Conservation (phyloP, 2,329 filamentous ascomycete genomes). For the Pseudocercospora fijiensis region DNA sequence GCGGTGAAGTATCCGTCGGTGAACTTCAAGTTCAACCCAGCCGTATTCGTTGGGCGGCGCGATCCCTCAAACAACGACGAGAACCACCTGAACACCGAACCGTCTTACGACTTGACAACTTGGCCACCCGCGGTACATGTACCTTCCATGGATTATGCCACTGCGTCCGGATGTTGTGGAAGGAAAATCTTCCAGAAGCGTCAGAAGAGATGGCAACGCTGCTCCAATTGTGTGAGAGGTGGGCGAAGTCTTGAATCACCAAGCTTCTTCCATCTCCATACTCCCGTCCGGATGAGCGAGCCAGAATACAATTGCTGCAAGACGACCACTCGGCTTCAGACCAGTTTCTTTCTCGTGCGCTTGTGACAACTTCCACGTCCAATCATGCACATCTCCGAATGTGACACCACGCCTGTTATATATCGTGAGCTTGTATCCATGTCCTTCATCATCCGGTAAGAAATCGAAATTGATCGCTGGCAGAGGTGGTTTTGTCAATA, state of each 20-base stretch:
- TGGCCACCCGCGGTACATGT: neutral
- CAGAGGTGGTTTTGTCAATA: conserved; percentile 13
- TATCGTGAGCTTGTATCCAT: conserved; percentile 8
- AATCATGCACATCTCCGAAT: conserved; percentile 19
- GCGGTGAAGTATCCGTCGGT: neutral
- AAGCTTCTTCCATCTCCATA: neutral
- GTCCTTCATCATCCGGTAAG: conserved; percentile 5
- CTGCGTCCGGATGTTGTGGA: neutral
- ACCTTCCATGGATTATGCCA: neutral
- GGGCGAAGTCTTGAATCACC: neutral
- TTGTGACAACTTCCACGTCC: conserved; percentile 17
- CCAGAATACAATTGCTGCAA: conserved; percentile 6
- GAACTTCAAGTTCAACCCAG: neutral
- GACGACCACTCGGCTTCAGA: neutral
- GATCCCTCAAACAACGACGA: neutral
- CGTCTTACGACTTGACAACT: neutral
- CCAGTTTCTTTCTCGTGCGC: conserved; percentile 4
- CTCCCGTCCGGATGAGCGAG: conserved; percentile 1
- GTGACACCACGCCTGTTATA: conserved; percentile 15
- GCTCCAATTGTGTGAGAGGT: neutral
- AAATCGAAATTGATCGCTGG: conserved; percentile 14
- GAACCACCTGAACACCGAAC: neutral
- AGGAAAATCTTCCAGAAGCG: neutral
- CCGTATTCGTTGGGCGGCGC: neutral
- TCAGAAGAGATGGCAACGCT: neutral